phyloP scores from a whole-genome alignment of 768 basidiomycete genomes.

The Dacryopinax primogenitus region DNA sequence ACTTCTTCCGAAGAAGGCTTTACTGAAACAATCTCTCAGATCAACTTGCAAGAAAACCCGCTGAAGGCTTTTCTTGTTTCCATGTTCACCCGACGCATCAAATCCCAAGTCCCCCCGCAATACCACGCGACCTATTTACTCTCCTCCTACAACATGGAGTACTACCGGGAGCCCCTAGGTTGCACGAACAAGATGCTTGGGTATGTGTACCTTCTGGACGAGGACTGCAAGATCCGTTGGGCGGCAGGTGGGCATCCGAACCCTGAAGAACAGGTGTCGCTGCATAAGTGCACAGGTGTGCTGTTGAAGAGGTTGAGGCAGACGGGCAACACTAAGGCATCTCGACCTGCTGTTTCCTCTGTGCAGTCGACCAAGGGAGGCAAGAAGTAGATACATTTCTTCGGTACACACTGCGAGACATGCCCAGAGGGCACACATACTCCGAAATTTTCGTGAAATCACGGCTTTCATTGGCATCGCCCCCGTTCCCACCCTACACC shows the following conservation, averaged over 20 bases:
- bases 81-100: conserved; percentile 65
- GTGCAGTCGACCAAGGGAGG: background rate
- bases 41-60: conserved; percentile 89
- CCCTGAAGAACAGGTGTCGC: conserved; percentile 50
- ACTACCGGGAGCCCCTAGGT: conserved; percentile 68
- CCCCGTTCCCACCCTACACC: too few species aligned
- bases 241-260: conserved; percentile 80
- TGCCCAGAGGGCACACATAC: too few species aligned
- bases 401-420: too few species aligned
- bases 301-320: conserved; percentile 40
- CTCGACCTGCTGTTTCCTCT: background rate
- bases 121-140: conserved; percentile 63
- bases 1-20: background rate
- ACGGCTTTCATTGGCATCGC: too few species aligned
- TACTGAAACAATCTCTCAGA: conserved; percentile 26
- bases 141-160: conserved; percentile 74
- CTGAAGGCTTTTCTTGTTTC: conserved; percentile 84
- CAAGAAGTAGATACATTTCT: background rate
- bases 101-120: conserved; percentile 47
- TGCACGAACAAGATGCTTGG: conserved; percentile 84
- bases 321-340: too few species aligned
- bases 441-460: too few species aligned
- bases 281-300: conserved; percentile 58
- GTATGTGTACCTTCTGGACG: conserved; percentile 83
- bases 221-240: conserved; percentile 77